Base-by-base conservation (phyloP, 1,139 yeast genomes). In the Taphrina wiesneri region DNA sequence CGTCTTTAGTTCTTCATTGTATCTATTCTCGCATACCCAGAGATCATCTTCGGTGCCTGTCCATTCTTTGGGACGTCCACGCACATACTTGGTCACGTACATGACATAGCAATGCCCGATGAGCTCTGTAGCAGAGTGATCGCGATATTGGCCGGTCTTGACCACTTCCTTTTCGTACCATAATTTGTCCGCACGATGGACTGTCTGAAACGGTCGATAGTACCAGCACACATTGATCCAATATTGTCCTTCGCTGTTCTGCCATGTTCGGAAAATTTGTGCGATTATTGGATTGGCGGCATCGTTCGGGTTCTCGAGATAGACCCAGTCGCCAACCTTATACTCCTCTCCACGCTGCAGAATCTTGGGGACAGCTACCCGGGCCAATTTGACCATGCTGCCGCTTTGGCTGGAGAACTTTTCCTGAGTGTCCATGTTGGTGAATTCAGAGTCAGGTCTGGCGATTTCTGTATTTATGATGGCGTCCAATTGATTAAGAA, bases 141-240 rank as follows among this genome's bases (percentile, higher is more conserved):
- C 98, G 74, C 98, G 85, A 78, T 93, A 93, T 78, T 92, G 98
- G 56, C 97, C 97, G 0, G 97, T 88, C 77, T 93, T 93, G 76
- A 95, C 90, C 39, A 93, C 98, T 77, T 93, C 99, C 74, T 93
- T 91, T 72, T 87, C 90, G 76, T 88, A 90, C 75, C 95, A 93
- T 67, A 91, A 79, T 74, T 96, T 82, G 76, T 93, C 98, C 65
- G 82, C 88, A 71, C 95, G 84, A 76, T 93, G 99, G 57, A 95
- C 96, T 0, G 99, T 93, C 80, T 95, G 98, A 76, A 93, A 98
- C 0, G 99, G 97, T 69, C 98, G 85, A 74, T 90, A 88, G 77
- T 92, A 93, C 99, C 99, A 93, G 79, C 99, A 93, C 46, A 90
- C 96, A 74, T 93, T 93, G 74, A 93, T 83, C 85, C 93, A 92